Evolutionary conservation across 805 yeast genomes (phyloP), one percentile per base, ranked within the genome.

Genomic region (Sugiyamaella qingdaonensis): DNA sequence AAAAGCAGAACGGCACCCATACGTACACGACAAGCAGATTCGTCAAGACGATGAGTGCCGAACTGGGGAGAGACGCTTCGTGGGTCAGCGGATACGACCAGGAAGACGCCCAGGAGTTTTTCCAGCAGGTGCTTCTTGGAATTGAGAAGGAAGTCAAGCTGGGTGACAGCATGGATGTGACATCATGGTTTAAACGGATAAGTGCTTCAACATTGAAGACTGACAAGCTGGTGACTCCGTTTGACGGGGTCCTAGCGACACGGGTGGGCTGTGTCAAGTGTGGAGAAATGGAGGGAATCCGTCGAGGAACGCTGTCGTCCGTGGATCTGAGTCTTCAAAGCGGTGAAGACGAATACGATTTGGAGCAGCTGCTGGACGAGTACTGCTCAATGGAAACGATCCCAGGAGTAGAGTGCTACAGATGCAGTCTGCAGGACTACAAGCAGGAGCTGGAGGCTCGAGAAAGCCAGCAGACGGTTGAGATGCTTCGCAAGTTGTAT

Each of bases 101-200:
- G 70, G 97, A 91, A 68, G 98, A 91, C 71, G 97, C 97, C 0
- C 97, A 91, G 69, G 98, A 91, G 67, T 91, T 91, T 64, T 91
- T 91, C 72, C 97, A 91, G 46, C 81, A 67, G 57, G 54, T 69
- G 13, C 55, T 69, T 45, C 54, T 55, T 14, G 62, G 65, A 8
- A 53, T 69, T 21, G 73, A 69, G 49, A 63, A 59, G 29, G 72
- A 68, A 16, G 54, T 55, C 37, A 61, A 65, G 48, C 32, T 41
- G 3, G 21, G 21, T 14, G 33, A 14, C 13, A 42, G 19, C 14
- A 16, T 18, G n/a, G 19, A 31, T 10, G 46, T 33, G 45, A 45
- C 49, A 7, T 56, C 49, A 10, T 49, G 52, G 34, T 47, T 34
- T 7, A 44, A 43, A n/a, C 11, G 39, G 1, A n/a, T 27, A 14